Percentiles rank a stretch among this genome's conserved stretches.
These are phyloP conservation scores for Pestalotiopsis sp. DNA, from an alignment of 2,329 filamentous ascomycete species.

Conservation along the genomic window DNA sequence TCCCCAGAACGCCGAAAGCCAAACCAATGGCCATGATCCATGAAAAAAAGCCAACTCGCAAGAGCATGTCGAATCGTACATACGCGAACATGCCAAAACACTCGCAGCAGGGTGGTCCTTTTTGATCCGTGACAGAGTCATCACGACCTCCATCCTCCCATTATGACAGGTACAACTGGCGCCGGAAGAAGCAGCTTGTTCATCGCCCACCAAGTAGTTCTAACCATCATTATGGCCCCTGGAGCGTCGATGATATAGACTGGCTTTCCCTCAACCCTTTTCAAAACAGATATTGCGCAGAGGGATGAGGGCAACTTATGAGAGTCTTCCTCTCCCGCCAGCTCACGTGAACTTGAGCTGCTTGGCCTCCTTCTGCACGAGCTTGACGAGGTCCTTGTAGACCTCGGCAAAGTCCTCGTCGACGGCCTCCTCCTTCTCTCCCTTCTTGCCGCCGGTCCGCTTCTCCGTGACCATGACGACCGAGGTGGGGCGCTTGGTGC, in stretches of 20 bases:
- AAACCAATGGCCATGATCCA: conserved; percentile 15
- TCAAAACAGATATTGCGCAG: background rate
- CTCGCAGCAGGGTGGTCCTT: background rate
- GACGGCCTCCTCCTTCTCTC: conserved; percentile 46
- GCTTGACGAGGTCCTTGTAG: conserved; percentile 67
- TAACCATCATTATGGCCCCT: background rate
- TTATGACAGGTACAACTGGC: background rate
- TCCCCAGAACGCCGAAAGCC: conserved; percentile 17
- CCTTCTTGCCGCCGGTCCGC: conserved; percentile 37
- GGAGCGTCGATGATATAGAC: background rate
- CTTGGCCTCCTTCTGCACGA: conserved; percentile 65
- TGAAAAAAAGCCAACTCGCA: background rate
- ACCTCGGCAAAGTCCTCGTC: conserved; percentile 64
- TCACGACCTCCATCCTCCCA: background rate
- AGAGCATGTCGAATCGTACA: background rate
- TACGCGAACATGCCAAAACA: background rate
- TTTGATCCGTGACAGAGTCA: background rate
- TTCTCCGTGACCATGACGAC: conserved; percentile 85
- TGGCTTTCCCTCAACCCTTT: background rate
- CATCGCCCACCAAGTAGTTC: background rate
- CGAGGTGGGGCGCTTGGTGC: conserved; percentile 94
- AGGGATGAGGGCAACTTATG: background rate
- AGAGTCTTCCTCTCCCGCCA: background rate
- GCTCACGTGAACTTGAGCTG: conserved; percentile 57
- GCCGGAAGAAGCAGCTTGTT: background rate